phyloP scores from a whole-genome alignment of 805 yeast species.

The Yarrowia yakushimensis region DNA sequence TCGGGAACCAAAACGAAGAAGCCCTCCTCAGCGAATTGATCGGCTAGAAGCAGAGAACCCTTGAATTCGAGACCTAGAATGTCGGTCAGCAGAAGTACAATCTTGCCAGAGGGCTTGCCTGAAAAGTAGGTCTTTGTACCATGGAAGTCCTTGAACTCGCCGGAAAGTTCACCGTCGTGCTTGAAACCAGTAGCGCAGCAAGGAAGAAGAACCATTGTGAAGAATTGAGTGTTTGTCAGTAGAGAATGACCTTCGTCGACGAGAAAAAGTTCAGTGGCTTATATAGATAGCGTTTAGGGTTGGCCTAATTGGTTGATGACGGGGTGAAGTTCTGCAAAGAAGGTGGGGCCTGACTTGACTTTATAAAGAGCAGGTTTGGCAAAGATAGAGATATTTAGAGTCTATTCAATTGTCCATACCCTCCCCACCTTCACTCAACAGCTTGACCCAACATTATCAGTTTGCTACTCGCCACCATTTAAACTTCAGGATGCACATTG shows the following conservation, averaged over 20 bases:
- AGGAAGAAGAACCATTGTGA: constrained; percentile 18
- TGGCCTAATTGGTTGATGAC: neutral
- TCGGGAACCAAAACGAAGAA: constrained; percentile 76
- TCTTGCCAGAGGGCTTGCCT: constrained; percentile 46
- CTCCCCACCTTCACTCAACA: neutral
- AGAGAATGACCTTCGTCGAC: neutral
- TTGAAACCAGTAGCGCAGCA: constrained; percentile 24
- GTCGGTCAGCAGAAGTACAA: constrained; percentile 64
- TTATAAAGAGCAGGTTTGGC: neutral
- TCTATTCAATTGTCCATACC: too few species aligned
- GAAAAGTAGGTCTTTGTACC: constrained; percentile 46
- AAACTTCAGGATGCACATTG: neutral
- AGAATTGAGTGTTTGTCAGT: neutral
- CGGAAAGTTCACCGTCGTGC: constrained; percentile 34
- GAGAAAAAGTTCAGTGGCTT: constrained; percentile 1
- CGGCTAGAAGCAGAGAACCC: constrained; percentile 53
- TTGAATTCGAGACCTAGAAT: constrained; percentile 58
- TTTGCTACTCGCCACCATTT: neutral
- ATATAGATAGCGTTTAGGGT: constrained; percentile 5
- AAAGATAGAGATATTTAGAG: too few species aligned
- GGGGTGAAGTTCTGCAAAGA: neutral
- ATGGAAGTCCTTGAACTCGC: constrained; percentile 31
- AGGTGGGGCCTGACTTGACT: too few species aligned
- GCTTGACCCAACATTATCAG: neutral
- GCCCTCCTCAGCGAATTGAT: constrained; percentile 53